Conservation (phyloP, 331 rosid species). For the Ulmus americana region DNA sequence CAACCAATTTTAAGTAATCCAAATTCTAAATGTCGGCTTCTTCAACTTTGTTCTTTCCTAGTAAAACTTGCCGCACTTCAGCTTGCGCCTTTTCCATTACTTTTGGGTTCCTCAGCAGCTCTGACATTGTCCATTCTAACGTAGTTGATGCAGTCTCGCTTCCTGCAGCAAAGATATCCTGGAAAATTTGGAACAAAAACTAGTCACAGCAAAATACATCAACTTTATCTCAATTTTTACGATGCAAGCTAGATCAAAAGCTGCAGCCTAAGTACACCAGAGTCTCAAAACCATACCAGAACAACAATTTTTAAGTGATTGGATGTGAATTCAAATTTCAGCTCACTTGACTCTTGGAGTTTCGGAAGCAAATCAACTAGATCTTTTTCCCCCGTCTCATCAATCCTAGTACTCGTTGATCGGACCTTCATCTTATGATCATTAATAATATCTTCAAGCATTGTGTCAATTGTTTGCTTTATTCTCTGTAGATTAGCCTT, state of each 20-base stretch:
- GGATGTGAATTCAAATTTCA: constrained; percentile 5
- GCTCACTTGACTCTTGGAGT: constrained; percentile 12
- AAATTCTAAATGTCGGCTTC: neutral
- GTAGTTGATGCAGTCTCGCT: constrained; percentile 11
- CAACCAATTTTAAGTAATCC: constrained; percentile 8
- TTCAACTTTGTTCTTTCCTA: constrained; percentile 1
- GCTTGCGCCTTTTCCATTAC: constrained; percentile 18
- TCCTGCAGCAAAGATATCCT: constrained; percentile 15
- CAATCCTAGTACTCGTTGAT: neutral
- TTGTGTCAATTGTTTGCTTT: neutral
- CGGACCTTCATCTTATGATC: constrained; percentile 13
- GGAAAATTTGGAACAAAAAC: neutral
- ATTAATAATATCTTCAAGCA: constrained; percentile 10
- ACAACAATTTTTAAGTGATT: constrained; percentile 16
- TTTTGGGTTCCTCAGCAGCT: constrained; percentile 2
- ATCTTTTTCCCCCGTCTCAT: constrained; percentile 10
- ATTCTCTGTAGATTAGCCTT: neutral
- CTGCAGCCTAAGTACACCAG: neutral
- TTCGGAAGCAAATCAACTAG: constrained; percentile 18
- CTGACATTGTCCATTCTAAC: constrained; percentile 14
- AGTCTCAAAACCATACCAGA: constrained; percentile 5
- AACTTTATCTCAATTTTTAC: too few species aligned
- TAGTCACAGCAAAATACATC: neutral
- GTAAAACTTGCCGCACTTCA: neutral
- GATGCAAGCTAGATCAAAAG: too few species aligned